Percentiles rank a stretch among this genome's conserved stretches.
phyloP scores from a whole-genome alignment of 139 green algal species.

The Chlamydomonas sp. region DNA sequence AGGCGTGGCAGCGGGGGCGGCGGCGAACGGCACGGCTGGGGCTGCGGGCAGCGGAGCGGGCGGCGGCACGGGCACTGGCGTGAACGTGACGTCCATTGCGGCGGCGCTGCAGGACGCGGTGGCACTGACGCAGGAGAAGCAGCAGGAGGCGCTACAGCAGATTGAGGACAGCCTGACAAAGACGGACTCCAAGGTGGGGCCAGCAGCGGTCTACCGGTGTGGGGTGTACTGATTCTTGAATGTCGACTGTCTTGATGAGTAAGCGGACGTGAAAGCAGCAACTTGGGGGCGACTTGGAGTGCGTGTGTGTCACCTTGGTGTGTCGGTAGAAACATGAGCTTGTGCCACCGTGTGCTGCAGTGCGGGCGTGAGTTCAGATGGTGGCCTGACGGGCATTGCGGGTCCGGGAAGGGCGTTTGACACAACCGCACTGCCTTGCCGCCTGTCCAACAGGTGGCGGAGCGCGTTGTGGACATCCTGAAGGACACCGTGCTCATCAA shows the following conservation, averaged over 20 bases:
- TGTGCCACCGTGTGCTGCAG: too few species aligned
- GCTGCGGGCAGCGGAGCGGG: neutral
- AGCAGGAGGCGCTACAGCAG: slow-evolving; percentile 22
- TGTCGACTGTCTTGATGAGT: too few species aligned
- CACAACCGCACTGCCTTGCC: too few species aligned
- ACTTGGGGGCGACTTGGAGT: too few species aligned
- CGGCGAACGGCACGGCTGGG: too few species aligned
- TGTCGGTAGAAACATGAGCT: too few species aligned
- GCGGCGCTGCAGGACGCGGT: slow-evolving; percentile 29
- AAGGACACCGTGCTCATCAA: slow-evolving; percentile 23
- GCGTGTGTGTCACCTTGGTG: neutral
- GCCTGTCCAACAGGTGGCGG: neutral
- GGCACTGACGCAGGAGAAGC: slow-evolving; percentile 16
- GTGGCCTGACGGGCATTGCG: neutral
- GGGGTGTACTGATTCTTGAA: too few species aligned
- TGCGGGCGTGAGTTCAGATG: too few species aligned
- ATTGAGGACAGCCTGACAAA: slow-evolving; percentile 28
- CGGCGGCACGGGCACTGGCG: neutral
- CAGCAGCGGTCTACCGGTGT: too few species aligned
- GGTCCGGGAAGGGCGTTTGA: too few species aligned
- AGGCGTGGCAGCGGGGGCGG: neutral
- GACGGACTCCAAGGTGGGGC: slow-evolving; percentile 1
- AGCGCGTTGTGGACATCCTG: slow-evolving; percentile 38
- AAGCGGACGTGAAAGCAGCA: too few species aligned
- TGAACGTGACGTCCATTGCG: slow-evolving; percentile 28